Conservation (phyloP, 805 yeast genomes). For the Metschnikowia cerradonensis region DNA sequence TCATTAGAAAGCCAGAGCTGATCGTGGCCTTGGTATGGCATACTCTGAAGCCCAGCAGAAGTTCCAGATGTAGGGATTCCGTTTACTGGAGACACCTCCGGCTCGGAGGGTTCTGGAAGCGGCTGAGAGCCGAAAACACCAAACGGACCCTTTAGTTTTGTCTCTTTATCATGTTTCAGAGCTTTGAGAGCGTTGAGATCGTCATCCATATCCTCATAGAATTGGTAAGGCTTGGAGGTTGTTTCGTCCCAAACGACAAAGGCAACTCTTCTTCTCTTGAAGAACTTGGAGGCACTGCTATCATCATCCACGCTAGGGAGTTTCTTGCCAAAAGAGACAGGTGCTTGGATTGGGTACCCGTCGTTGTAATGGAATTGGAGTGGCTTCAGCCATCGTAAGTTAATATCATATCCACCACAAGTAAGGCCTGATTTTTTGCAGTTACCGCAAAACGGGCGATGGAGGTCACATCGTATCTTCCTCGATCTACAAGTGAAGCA, state of each 20-base stretch:
- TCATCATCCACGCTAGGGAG: slow-evolving; percentile 13
- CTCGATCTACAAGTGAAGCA: slow-evolving; percentile 84
- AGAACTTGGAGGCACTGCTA: slow-evolving; percentile 37
- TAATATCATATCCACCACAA: slow-evolving; percentile 83
- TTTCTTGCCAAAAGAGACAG: slow-evolving; percentile 27
- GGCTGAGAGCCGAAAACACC: slow-evolving; percentile 54
- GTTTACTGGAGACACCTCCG: neutral
- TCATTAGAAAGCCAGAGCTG: slow-evolving; percentile 71
- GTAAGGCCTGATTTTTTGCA: slow-evolving; percentile 63
- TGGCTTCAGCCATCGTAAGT: slow-evolving; percentile 72
- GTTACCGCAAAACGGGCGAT: slow-evolving; percentile 64
- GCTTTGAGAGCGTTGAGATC: slow-evolving; percentile 46
- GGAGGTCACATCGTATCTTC: slow-evolving; percentile 75
- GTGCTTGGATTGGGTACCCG: slow-evolving; percentile 28
- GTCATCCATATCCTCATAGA: slow-evolving; percentile 80
- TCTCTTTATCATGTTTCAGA: slow-evolving; percentile 30
- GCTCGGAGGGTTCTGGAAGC: neutral
- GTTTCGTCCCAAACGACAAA: slow-evolving; percentile 67
- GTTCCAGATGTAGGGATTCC: neutral
- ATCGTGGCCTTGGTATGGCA: slow-evolving; percentile 30
- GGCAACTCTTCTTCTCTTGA: slow-evolving; percentile 66
- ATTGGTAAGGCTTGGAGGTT: slow-evolving; percentile 46
- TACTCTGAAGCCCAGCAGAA: neutral
- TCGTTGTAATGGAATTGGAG: slow-evolving; percentile 26
- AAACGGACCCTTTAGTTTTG: slow-evolving; percentile 69